phyloP scores from a whole-genome alignment of 1,284 basidiomycete species.

The Malassezia brasiliensis region DNA sequence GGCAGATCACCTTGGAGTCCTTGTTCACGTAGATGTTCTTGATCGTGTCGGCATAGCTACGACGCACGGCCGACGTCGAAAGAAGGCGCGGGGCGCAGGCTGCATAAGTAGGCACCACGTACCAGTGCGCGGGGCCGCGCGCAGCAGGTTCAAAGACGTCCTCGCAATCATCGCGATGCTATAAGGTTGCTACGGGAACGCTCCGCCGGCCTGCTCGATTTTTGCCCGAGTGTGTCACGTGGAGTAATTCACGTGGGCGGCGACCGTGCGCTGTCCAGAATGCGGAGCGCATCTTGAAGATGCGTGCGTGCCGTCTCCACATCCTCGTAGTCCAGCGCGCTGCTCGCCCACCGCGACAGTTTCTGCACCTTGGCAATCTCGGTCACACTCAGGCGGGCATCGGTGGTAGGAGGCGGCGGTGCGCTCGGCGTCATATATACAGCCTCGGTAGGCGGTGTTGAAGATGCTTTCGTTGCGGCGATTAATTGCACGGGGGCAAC shows the following conservation, averaged over 20 bases:
- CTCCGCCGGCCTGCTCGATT: neutral
- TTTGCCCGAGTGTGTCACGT: constrained; percentile 13
- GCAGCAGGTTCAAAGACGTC: constrained; percentile 15
- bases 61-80: constrained; percentile 29
- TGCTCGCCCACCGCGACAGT: constrained; percentile 35
- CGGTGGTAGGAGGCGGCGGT: neutral
- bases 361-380: constrained; percentile 27
- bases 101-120: neutral
- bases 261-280: constrained; percentile 21
- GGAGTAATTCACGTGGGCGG: constrained; percentile 7
- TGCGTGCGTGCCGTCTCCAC: constrained; percentile 36
- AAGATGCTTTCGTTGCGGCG: constrained; percentile 50
- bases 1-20: constrained; percentile 58
- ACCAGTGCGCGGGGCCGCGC: constrained; percentile 12
- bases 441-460: neutral
- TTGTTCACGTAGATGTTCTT: constrained; percentile 84
- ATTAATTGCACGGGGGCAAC: constrained; percentile 33
- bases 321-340: constrained; percentile 46
- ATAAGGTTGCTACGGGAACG: neutral
- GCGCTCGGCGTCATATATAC: neutral
- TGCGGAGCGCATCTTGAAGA: constrained; percentile 33
- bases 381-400: neutral
- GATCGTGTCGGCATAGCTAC: constrained; percentile 72
- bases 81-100: constrained; percentile 13
- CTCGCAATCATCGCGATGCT: constrained; percentile 13